Base-by-base conservation (phyloP, 306 rosid genomes). In the Adenanthera pavonina region DNA sequence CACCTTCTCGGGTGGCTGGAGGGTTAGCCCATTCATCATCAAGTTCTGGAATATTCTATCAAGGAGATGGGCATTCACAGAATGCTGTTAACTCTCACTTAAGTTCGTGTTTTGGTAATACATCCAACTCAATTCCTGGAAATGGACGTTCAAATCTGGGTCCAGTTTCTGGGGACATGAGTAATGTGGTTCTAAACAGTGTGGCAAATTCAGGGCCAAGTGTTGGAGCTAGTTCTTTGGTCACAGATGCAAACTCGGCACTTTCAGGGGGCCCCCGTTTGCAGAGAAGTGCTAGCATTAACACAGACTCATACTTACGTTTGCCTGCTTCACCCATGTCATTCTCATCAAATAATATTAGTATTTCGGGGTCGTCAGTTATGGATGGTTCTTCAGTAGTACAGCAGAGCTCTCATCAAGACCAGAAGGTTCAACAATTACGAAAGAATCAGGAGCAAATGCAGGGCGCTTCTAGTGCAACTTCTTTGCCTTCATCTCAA, bases 291-390 rank as follows among this genome's bases (percentile, higher is more conserved):
- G 97, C 97, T 48, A 95, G 99, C 89, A 84, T 89, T 86, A 95
- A 95, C 72, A 84, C 89, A 12, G 98, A 95, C 75, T 89, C 99
- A 1, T 92, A 95, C 79, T 44, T 93, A 82, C 94, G 99, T 53
- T 84, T 92, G 71, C 99, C 99, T n/a, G 91, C 99, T 11, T 95
- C 99, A 7, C 99, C 99, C 16, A 82, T 93, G 92, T 95, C 99
- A 14, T 95, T 90, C 83, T 87, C 97, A 25, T 95, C 99, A 74
- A 92, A 95, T 87, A 95, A 95, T 81, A 88, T 92, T 73, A 94
- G 97, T 84, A 88, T 93, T 84, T 90, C 99, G 0, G 99, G 97
- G 11, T 95, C 98, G 64, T 90, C 99, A 0, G 92, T 89, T 75
- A 93, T 93, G 89, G 99, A 95, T 77, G 99, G 91, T 73, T 95